Evolutionary conservation across 257 asterid genomes (phyloP).

Genomic region (Solanum etuberosum): DNA sequence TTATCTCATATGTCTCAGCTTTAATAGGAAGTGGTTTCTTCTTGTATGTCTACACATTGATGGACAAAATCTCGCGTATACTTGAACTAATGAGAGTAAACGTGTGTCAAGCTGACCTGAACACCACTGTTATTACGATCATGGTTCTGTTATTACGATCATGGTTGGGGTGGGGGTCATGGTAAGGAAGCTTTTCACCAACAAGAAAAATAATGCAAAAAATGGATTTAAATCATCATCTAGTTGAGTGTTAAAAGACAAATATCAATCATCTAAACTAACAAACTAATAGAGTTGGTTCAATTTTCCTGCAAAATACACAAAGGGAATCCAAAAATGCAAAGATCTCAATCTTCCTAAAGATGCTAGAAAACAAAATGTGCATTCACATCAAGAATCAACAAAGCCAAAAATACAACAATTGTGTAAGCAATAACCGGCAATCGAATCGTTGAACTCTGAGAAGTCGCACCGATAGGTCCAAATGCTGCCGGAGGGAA

Average conservation of each 20-base stretch:
- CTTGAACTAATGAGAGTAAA: background rate
- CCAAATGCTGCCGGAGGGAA: slow-evolving; percentile 53
- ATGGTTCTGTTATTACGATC: background rate
- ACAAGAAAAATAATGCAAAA: background rate
- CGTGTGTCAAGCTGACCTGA: background rate
- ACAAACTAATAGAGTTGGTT: background rate
- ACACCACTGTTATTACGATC: background rate
- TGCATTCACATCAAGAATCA: slow-evolving; percentile 19
- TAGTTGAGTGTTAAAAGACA: background rate
- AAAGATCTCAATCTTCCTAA: background rate
- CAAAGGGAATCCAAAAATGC: background rate
- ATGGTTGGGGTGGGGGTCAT: background rate
- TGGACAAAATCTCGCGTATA: background rate
- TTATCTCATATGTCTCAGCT: background rate
- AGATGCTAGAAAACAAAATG: slow-evolving; percentile 11
- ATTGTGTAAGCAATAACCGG: slow-evolving; percentile 9
- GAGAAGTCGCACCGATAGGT: slow-evolving; percentile 34
- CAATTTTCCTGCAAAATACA: background rate
- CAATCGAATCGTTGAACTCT: slow-evolving; percentile 15
- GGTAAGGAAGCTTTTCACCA: background rate
- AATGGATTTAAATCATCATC: background rate
- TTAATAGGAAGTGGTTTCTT: background rate
- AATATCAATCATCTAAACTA: background rate
- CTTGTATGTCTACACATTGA: background rate
- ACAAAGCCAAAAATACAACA: slow-evolving; percentile 14